Conservation (phyloP, 2,329 filamentous ascomycete species). For the Setomelanomma holmii region DNA sequence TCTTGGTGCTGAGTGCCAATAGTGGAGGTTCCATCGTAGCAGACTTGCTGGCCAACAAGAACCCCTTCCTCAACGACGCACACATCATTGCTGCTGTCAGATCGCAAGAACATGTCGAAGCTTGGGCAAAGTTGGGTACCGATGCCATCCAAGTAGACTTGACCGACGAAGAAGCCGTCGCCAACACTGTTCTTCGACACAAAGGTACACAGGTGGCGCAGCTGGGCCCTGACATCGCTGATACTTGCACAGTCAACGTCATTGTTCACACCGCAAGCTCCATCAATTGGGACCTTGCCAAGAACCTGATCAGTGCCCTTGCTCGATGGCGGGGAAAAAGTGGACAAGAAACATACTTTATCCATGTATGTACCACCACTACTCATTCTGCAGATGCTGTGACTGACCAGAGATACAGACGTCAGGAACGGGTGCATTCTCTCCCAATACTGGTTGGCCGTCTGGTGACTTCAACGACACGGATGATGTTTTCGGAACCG, state of each 20-base stretch:
- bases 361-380: not conserved
- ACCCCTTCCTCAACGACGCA: not conserved
- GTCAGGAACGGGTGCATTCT: slow-evolving; percentile 2
- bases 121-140: not conserved
- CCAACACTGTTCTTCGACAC: not conserved
- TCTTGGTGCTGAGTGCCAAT: not conserved
- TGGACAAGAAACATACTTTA: not conserved
- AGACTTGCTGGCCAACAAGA: not conserved
- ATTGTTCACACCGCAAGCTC: not conserved
- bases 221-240: not conserved
- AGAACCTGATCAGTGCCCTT: not conserved
- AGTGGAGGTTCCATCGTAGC: slow-evolving; percentile 7
- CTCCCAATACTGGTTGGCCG: slow-evolving; percentile 2
- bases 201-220: not conserved
- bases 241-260: not conserved
- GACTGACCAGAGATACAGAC: not conserved
- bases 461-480: not conserved
- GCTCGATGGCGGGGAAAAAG: not conserved
- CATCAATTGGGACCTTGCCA: not conserved
- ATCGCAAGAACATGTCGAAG: not conserved
- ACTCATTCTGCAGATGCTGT: not conserved
- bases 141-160: not conserved
- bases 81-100: not conserved
- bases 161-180: not conserved
- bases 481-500: slow-evolving; percentile 3